Percentiles rank a stretch among this genome's conserved stretches.
phyloP scores from a whole-genome alignment of 352 stramenopile species.

The Sclerospora graminicola region DNA sequence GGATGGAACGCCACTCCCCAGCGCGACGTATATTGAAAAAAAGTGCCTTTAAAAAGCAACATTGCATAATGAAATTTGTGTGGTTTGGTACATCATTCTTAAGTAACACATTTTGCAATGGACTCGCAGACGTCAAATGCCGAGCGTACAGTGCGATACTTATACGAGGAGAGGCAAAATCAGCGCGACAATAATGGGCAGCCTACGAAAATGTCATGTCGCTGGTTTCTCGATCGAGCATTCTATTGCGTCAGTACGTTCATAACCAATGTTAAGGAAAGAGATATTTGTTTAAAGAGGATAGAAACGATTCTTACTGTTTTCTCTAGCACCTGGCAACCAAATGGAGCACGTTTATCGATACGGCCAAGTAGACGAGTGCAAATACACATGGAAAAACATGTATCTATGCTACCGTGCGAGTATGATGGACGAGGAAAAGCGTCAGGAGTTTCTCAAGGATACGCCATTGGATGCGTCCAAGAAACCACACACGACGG shows the following conservation, averaged over 20 bases:
- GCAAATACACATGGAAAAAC: slow-evolving; percentile 71
- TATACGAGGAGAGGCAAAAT: slow-evolving; percentile 36
- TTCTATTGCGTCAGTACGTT: slow-evolving; percentile 83
- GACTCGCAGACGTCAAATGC: slow-evolving; percentile 24
- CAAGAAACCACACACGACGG: slow-evolving; percentile 36
- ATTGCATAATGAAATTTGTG: background rate
- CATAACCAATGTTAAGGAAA: background rate
- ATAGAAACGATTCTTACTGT: background rate
- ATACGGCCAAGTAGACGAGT: slow-evolving; percentile 57
- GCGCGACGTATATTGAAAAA: too few relatives aligned
- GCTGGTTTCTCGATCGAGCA: slow-evolving; percentile 70
- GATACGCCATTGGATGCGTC: slow-evolving; percentile 51
- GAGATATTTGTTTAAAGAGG: too few relatives aligned
- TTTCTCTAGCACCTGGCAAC: slow-evolving; percentile 45
- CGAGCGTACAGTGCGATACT: slow-evolving; percentile 50
- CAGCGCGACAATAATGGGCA: slow-evolving; percentile 20
- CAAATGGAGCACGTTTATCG: slow-evolving; percentile 80
- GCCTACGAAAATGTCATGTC: slow-evolving; percentile 46
- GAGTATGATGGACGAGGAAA: slow-evolving; percentile 72
- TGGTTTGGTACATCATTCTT: background rate
- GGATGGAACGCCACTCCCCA: too few relatives aligned
- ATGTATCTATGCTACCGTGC: slow-evolving; percentile 73
- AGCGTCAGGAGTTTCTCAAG: slow-evolving; percentile 59
- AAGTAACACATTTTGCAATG: slow-evolving; percentile 5
- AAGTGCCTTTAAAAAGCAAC: too few relatives aligned